Conservation (phyloP, 1,284 basidiomycete genomes). For the Heliocybe sulcata region DNA sequence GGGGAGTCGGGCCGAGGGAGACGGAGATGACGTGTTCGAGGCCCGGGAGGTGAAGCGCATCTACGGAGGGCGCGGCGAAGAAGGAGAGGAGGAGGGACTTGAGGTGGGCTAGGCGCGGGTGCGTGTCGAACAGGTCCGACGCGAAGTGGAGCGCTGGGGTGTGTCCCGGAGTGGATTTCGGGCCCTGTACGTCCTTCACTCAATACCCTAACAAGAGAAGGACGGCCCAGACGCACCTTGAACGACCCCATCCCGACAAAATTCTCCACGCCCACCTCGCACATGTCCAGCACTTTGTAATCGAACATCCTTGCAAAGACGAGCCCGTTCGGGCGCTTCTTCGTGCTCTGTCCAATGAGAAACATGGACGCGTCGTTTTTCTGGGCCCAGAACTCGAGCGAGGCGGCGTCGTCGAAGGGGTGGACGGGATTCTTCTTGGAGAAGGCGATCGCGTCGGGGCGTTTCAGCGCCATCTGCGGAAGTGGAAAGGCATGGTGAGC, state of each 20-base stretch:
- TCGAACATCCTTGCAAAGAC: conserved; percentile 89
- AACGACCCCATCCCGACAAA: conserved; percentile 78
- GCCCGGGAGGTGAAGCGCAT: conserved; percentile 79
- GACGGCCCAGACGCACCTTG: conserved; percentile 51
- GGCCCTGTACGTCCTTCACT: conserved; percentile 39
- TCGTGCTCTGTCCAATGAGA: conserved; percentile 86
- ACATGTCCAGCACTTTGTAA: conserved; percentile 86
- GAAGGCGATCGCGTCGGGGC: conserved; percentile 86
- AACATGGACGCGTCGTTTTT: conserved; percentile 97
- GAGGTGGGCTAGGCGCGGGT: conserved; percentile 86
- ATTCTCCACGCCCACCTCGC: conserved; percentile 85
- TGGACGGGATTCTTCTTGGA: conserved; percentile 91
- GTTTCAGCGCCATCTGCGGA: conserved; percentile 82
- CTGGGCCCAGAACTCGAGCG: conserved; percentile 86
- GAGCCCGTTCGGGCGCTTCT: conserved; percentile 90
- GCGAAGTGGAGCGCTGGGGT: conserved; percentile 95
- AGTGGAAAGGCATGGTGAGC: not conserved
- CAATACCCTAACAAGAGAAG: not conserved
- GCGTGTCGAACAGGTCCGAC: conserved; percentile 87
- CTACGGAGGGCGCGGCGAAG: conserved; percentile 83
- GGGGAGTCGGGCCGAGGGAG: conserved; percentile 64
- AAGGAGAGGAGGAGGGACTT: conserved; percentile 91
- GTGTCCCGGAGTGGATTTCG: conserved; percentile 87
- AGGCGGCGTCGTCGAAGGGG: conserved; percentile 84
- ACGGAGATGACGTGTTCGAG: conserved; percentile 92